Base-by-base conservation (phyloP, 2,329 filamentous ascomycete genomes). In the Sphaerulina vaccinii region DNA sequence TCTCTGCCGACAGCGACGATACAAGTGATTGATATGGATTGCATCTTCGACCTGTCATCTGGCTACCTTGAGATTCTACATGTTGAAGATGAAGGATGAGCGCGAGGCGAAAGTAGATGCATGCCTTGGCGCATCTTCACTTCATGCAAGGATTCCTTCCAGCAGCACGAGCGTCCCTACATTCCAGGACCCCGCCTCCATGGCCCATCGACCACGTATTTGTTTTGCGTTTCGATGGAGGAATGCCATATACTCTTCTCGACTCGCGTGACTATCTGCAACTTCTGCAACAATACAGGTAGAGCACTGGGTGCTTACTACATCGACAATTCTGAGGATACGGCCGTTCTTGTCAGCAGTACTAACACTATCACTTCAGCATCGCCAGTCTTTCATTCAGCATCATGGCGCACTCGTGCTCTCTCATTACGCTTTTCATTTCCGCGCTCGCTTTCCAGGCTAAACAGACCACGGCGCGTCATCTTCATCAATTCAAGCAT, bases 161-260 rank as follows among this genome's bases (percentile, higher is more conserved):
- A 49, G 39, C 36, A 52, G 52, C 50, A 41, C 47, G 43, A 58
- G 38, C 39, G 33, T 24, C 44, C 40, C 42, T 48, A 55, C 64
- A 66, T 66, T 65, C 64, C 62, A 55, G 37, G 35, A 42, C 8
- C 54, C 54, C 52, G 52, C 58, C 55, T 51, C 47, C 44, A 29
- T 13, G 45, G 44, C 21, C 41, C 46, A 39, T 49, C 56, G 56
- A 54, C 62, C 60, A 60, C 53, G 46, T 60, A 62, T 64, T 66
- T 65, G 64, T 66, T 66, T 59, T 60, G 58, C 50, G 45, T 61
- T 57, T 62, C 54, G 39, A 48, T 19, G 13, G 22, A 54, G 62
- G 64, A 66, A 66, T 66, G 64, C 43, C 52, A 38, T 24, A 33
- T 50, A 52, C 43, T 47, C 32, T 47, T 29, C 27, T 37, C 50